Evolutionary conservation across 2,329 filamentous ascomycete species (phyloP).

Genomic region (Aquanectria penicillioides): DNA sequence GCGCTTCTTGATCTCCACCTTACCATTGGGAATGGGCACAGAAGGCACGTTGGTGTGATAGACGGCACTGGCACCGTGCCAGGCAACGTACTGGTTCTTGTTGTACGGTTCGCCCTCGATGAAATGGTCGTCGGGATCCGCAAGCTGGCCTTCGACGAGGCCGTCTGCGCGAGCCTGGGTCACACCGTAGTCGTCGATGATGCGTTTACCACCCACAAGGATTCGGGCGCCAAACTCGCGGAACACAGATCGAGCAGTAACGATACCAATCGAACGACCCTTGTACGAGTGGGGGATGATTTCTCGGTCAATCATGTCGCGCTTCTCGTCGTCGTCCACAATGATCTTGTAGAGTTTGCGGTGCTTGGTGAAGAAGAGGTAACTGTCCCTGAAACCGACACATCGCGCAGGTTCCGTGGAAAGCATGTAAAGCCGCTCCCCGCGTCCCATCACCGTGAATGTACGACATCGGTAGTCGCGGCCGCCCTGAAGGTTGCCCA

Average conservation of each 20-base stretch:
- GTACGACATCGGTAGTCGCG: constrained; percentile 95
- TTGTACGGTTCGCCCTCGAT: constrained; percentile 90
- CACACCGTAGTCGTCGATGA: constrained; percentile 91
- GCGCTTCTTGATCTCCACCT: constrained; percentile 83
- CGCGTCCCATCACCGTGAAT: constrained; percentile 88
- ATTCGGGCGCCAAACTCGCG: constrained; percentile 96
- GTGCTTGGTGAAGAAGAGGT: constrained; percentile 99
- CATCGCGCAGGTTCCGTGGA: constrained; percentile 97
- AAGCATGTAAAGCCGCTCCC: constrained; percentile 93
- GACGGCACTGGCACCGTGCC: constrained; percentile 95
- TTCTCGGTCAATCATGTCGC: constrained; percentile 92
- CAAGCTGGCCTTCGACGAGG: constrained; percentile 86
- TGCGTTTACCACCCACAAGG: constrained; percentile 86
- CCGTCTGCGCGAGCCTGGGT: constrained; percentile 79
- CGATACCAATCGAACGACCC: constrained; percentile 94
- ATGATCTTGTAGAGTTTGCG: constrained; percentile 97
- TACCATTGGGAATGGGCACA: constrained; percentile 79
- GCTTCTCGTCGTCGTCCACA: constrained; percentile 96
- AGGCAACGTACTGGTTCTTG: constrained; percentile 98
- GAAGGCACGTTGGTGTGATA: constrained; percentile 87
- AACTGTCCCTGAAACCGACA: constrained; percentile 96
- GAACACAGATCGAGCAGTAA: constrained; percentile 96
- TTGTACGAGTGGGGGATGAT: constrained; percentile 99
- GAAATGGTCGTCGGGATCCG: constrained; percentile 86
- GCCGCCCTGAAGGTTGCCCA: constrained; percentile 82